Base-by-base conservation (phyloP, 2,329 filamentous ascomycete species). In the Cyphellophora europaea region DNA sequence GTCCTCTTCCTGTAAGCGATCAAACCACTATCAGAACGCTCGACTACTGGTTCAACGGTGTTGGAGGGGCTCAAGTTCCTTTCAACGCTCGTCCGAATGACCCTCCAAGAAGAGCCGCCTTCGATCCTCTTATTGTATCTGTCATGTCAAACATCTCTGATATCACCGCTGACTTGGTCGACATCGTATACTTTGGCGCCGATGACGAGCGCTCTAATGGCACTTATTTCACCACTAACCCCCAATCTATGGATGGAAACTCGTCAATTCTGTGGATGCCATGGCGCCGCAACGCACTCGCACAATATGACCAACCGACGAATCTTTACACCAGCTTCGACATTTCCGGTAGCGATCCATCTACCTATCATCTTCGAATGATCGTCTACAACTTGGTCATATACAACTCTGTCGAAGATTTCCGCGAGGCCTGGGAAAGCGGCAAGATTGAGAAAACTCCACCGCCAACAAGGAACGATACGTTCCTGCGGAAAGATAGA, bases 321-420 rank as follows among this genome's bases (percentile, higher is more conserved):
- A 23, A 35, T 18, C 33, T 35, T 10, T 35, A 32, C 23, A 18
- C 12, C 14, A 3, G 12, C 5, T 35, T 35, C 23, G 32, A 35
- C 32, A 12, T 35, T n/a, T 3, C 19, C 10, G 32, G 32, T 12
- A 35, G 3, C n/a, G 13, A 19, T 19, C 5, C 30, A 6, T 32
- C 30, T 5, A 11, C 19, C 11, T 32, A 13, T 5, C 14, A 15
- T 10, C 10, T 13, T 15, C 30, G 5, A 5, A 32, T 6, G 16
- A 13, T 19, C 16, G 30, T 32, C 11, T 32, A 32, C 16, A 32
- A 32, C 30, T 16, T 32, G 30, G 10, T 16, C 5, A 16, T 32
- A 11, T 32, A 32, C 16, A 13, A 32, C 16, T 16, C 11, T 8
- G 30, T 32, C 5, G 11, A 15, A 15, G 30, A 32, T 8, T 32